Base-by-base conservation (phyloP, 345 rosid genomes). In the Eucalyptus dawsonii region DNA sequence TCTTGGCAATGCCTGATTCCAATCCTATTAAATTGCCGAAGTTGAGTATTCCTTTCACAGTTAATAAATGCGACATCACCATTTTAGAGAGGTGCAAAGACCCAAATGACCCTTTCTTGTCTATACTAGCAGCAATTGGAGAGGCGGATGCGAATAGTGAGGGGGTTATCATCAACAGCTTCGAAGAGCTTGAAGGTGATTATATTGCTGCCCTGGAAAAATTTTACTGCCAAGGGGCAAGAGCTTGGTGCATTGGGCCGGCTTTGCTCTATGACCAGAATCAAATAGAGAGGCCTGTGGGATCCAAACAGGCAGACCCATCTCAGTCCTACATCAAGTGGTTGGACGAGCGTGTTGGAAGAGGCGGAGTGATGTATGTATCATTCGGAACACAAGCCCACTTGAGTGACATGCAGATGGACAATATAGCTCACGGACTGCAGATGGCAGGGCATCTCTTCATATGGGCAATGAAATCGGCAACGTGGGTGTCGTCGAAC, bases 181-280 rank as follows among this genome's bases (percentile, higher is more conserved):
- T 92, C 40, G 90, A 89, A 85, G 91, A 90, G 86, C 88, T 92
- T 10, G 90, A 90, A 88, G 88, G 90, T 16, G 89, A 88, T 6
- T 76, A 90, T 42, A 62, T 91, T 19, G 56, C 90, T 27, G 34
- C 90, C 53, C 50, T 91, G 4, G 80, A 88, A 85, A 42, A 58
- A 22, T 51, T 50, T 53, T 76, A 50, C 87, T 14, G 42, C 27
- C 29, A 88, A 4, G 90, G 45, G 42, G 86, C 90, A 42, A 88
- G 37, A 80, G 69, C 56, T 65, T 89, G 89, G 89, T 87, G 89
- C 42, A 42, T 89, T 8, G 91, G 31, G 42, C 89, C 89, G 5
- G 69, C 50, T 50, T 47, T 65, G 40, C 65, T 90, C 29, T 88
- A 81, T 9, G 45, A 76, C 14, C 72, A 85, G 7, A 25, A 21